phyloP scores from a whole-genome alignment of 257 asterid species.

The Verbascum thapsus region DNA sequence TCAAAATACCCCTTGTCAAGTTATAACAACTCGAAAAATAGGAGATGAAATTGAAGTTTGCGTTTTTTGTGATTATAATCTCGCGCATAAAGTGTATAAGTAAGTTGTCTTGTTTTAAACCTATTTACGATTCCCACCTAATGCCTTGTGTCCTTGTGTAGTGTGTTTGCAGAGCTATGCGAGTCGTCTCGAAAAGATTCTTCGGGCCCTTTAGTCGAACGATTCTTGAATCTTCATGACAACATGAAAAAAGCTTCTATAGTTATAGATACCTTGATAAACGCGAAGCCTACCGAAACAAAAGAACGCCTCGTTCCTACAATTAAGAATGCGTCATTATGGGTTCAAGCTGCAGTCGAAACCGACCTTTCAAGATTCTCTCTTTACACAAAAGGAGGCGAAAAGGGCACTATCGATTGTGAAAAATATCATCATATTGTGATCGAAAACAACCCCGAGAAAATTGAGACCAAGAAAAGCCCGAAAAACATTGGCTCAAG shows the following conservation, averaged over 20 bases:
- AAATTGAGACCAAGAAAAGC: constrained; percentile 39
- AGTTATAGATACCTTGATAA: constrained; percentile 37
- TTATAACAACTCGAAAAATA: no score
- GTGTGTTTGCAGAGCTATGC: constrained; percentile 74
- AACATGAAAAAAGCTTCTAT: constrained; percentile 48
- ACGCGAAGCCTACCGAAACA: constrained; percentile 33
- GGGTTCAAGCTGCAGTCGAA: constrained; percentile 90
- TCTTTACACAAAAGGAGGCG: constrained; percentile 52
- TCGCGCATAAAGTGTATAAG: no score
- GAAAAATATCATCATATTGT: constrained; percentile 48
- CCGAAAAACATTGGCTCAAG: constrained; percentile 27
- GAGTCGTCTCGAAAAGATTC: constrained; percentile 51
- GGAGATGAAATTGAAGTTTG: no score
- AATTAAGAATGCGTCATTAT: constrained; percentile 53
- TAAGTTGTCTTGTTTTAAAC: no score
- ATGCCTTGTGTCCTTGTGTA: constrained; percentile 27
- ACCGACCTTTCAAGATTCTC: constrained; percentile 70
- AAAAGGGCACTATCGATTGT: constrained; percentile 37
- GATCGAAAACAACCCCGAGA: constrained; percentile 45
- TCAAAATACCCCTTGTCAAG: no score
- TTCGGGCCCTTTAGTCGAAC: constrained; percentile 61
- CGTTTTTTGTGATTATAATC: no score
- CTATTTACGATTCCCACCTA: constrained; percentile 16
- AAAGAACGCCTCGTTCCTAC: constrained; percentile 29
- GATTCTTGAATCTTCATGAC: constrained; percentile 58